Evolutionary conservation across 2,329 filamentous ascomycete species (phyloP), one percentile per base, ranked within the genome.

Genomic region (Botrytis hyacinthi): DNA sequence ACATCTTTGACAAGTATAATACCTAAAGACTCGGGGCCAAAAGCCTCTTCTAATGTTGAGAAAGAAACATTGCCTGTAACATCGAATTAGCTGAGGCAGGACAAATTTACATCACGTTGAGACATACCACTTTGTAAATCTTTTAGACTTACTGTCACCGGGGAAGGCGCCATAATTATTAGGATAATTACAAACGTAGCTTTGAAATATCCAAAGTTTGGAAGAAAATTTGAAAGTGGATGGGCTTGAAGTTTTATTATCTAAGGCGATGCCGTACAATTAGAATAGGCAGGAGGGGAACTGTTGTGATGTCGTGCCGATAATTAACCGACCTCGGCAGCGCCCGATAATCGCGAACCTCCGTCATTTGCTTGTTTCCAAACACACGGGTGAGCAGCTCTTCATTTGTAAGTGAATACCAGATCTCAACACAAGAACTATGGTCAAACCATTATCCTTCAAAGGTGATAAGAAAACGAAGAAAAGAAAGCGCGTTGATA

Each of bases 381-480:
- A 51, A 59, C 48, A 65, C 70, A 63, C 60, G 70, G 63, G 40
- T n/a, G 29, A 63, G 60, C 35, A 68, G 65, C 29, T 54, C 26
- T 40, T 20, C 20, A 18, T 42, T 37, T 32, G 67, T 73, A 75
- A 62, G 29, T 44, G 22, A 72, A 60, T 68, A 9, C 20, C 9
- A 42, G 22, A 57, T 42, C n/a, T 65, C 70, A 63, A 71, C 32
- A 71, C 65, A 76, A 37, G 80, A 78, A 83, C 76, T 75, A 96
- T 96, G 93, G 91, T 97, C 78, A 98, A 97, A 82, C 91, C 95
- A 66, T 88, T 99, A 74, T 87, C 90, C 67, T 99, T 99, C 87
- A 99, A 99, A 84, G 96, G 96, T 86, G 96, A 99, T 84, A 98
- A 97, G 84, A 96, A 96, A 84, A 85, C 89, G 74, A 97, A 96